Base-by-base conservation (phyloP, 1,139 yeast species). In the Pichiaceae sp. region DNA sequence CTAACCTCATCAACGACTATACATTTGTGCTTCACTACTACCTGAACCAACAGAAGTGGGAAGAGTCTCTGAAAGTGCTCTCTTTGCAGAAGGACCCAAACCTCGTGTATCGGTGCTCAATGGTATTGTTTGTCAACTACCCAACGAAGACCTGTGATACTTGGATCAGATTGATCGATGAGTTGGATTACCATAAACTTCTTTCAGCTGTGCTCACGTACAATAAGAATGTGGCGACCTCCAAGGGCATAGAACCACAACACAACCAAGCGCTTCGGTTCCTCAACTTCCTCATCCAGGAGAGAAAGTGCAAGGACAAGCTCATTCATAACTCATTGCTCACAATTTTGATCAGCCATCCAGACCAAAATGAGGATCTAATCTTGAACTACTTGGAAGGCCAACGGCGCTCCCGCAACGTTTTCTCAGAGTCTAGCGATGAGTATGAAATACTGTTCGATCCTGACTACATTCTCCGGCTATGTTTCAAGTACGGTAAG, bases 151-250 rank as follows among this genome's bases (percentile, higher is more conserved):
- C 96, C 0, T 75, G 84, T 1, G 83, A 81, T 32, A 69, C 84
- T 0, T 91, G 96, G 97, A 70, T 84, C 52, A 68, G 79, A 40
- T 54, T 75, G 26, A 47, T 60, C 1, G 61, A 63, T 14, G 43
- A 56, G 25, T 40, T 73, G 11, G 71, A 82, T 38, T 76, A 78
- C 31, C 69, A 72, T 9, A 74, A 68, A 43, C 63, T 93, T 23
- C 59, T 91, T 4, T 95, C 96, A 1, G 78, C 96, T 0, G 63
- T 91, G 15, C 56, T 87, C 43, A 68, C 78, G 0, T 86, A 82
- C 57, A 77, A 77, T 45, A 67, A 73, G 29, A 64, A 68, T 38
- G 68, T 66, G 42, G 47, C 49, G 16, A 38, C 40, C 20, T 43
- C 56, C 1, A 53, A 48, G 35, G 53, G 56, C 17, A 50, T 57